phyloP scores from a whole-genome alignment of 2,329 filamentous ascomycete species.

The Cadophora luteo-olivacea region DNA sequence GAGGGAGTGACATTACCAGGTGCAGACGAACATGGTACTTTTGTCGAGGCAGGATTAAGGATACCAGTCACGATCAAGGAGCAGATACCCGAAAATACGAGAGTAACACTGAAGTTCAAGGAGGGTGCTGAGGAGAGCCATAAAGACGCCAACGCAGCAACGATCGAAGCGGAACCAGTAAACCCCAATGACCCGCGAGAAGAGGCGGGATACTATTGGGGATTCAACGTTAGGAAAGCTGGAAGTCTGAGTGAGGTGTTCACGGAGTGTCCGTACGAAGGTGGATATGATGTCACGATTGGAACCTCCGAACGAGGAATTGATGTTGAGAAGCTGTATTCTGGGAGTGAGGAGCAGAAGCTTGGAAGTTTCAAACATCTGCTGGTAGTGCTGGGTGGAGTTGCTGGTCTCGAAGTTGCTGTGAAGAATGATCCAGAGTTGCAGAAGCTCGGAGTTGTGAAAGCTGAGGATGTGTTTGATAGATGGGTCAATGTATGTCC shows the following conservation, averaged over 20 bases:
- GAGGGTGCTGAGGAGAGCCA: slow-evolving; percentile 50
- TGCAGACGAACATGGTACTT: slow-evolving; percentile 52
- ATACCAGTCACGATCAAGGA: slow-evolving; percentile 53
- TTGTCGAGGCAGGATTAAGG: slow-evolving; percentile 64
- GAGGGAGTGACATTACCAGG: slow-evolving; percentile 73
- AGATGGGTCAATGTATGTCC: slow-evolving; percentile 84
- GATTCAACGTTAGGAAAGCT: slow-evolving; percentile 74
- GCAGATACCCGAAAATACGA: slow-evolving; percentile 69
- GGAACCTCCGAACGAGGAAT: slow-evolving; percentile 79
- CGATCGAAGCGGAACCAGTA: slow-evolving; percentile 62
- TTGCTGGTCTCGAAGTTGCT: slow-evolving; percentile 79
- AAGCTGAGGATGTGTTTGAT: slow-evolving; percentile 77
- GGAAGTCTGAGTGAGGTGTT: slow-evolving; percentile 74
- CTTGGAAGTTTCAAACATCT: slow-evolving; percentile 68
- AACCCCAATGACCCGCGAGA: slow-evolving; percentile 73
- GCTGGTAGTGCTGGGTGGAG: slow-evolving; percentile 80
- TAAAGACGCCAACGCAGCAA: slow-evolving; percentile 31
- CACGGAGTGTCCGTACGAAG: slow-evolving; percentile 75
- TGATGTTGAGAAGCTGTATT: slow-evolving; percentile 47
- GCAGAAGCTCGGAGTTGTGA: slow-evolving; percentile 61
- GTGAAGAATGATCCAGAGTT: slow-evolving; percentile 67
- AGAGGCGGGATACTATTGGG: slow-evolving; percentile 86
- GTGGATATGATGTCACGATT: slow-evolving; percentile 82
- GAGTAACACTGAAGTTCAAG: slow-evolving; percentile 75
- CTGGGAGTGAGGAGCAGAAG: slow-evolving; percentile 37